These are phyloP conservation scores for Epichloe brachyelytri DNA, from an alignment of 2,329 filamentous ascomycete genomes.

Conservation along the genomic window DNA sequence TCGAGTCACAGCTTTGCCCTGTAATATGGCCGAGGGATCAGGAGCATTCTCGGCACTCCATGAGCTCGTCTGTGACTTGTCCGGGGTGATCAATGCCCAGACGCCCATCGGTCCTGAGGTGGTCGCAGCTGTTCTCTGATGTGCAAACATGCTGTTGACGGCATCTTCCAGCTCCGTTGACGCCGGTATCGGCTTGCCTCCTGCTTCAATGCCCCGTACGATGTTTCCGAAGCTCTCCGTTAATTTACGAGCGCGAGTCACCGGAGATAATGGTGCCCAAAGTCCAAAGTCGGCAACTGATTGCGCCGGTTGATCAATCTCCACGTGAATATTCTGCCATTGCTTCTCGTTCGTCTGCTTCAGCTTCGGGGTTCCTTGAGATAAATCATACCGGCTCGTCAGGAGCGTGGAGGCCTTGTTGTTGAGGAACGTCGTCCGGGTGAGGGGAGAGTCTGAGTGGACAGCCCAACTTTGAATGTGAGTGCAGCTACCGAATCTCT, in stretches of 20 bases:
- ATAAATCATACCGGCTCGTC: constrained; percentile 20
- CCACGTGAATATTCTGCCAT: constrained; percentile 24
- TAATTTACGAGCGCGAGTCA: constrained; percentile 51
- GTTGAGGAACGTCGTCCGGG: constrained; percentile 68
- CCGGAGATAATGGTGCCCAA: constrained; percentile 41
- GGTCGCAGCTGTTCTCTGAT: constrained; percentile 13
- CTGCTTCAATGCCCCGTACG: constrained; percentile 46
- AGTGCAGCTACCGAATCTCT: constrained; percentile 27
- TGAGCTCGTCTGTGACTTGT: constrained; percentile 4
- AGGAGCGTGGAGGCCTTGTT: constrained; percentile 47
- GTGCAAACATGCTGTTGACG: constrained; percentile 45
- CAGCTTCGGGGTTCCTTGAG: constrained; percentile 10
- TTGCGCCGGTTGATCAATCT: constrained; percentile 10
- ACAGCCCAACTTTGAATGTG: constrained; percentile 25
- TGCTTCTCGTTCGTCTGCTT: constrained; percentile 21
- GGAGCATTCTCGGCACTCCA: constrained; percentile 6
- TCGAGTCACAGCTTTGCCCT: constrained; percentile 2
- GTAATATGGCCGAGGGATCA: constrained; percentile 3
- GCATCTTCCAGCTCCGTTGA: constrained; percentile 58
- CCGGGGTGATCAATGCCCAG: constrained; percentile 59
- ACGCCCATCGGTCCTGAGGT: constrained; percentile 42
- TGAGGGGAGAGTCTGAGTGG: constrained; percentile 48
- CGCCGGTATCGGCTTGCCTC: constrained; percentile 40
- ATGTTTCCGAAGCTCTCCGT: constrained; percentile 66
- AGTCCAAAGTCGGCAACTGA: constrained; percentile 15